phyloP scores from a whole-genome alignment of 2,329 filamentous ascomycete genomes.

The Polytolypa hystricis region DNA sequence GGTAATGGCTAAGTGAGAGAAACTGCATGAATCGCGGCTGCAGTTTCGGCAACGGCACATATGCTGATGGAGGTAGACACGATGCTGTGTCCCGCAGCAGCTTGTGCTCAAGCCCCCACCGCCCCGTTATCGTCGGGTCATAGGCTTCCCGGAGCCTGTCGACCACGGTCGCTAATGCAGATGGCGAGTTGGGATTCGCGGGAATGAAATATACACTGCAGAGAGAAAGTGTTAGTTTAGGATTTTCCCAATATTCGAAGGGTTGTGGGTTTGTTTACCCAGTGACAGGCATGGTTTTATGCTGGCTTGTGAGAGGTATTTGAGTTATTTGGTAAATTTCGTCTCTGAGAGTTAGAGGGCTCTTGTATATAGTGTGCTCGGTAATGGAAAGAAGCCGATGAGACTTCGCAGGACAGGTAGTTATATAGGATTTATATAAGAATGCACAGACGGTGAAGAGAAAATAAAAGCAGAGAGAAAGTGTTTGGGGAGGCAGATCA shows the following conservation, averaged over 20 bases:
- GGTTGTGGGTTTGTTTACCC: conserved; percentile 18
- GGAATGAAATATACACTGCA: conserved; percentile 35
- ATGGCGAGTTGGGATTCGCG: conserved; percentile 29
- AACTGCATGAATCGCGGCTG: conserved; percentile 33
- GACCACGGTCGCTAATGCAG: conserved; percentile 23
- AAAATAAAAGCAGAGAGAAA: too few relatives aligned
- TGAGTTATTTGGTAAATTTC: too few relatives aligned
- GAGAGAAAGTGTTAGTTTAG: conserved; percentile 9
- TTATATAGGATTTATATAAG: too few relatives aligned
- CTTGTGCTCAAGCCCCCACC: conserved; percentile 33
- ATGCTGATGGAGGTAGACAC: conserved; percentile 25
- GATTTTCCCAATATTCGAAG: background rate
- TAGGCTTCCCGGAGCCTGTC: conserved; percentile 30
- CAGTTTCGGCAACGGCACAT: conserved; percentile 18
- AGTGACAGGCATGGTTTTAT: conserved; percentile 12
- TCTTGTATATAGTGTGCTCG: too few relatives aligned
- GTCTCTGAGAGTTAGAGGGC: too few relatives aligned
- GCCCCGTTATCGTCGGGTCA: conserved; percentile 24
- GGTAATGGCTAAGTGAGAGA: conserved; percentile 30
- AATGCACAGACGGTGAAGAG: too few relatives aligned
- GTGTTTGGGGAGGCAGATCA: too few relatives aligned
- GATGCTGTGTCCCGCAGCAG: conserved; percentile 34
- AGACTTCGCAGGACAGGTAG: too few relatives aligned
- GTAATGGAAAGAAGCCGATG: too few relatives aligned
- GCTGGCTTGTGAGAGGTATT: background rate